These are phyloP conservation scores for Leccinum obscurum DNA, from an alignment of 768 basidiomycete genomes.

Conservation along the genomic window DNA sequence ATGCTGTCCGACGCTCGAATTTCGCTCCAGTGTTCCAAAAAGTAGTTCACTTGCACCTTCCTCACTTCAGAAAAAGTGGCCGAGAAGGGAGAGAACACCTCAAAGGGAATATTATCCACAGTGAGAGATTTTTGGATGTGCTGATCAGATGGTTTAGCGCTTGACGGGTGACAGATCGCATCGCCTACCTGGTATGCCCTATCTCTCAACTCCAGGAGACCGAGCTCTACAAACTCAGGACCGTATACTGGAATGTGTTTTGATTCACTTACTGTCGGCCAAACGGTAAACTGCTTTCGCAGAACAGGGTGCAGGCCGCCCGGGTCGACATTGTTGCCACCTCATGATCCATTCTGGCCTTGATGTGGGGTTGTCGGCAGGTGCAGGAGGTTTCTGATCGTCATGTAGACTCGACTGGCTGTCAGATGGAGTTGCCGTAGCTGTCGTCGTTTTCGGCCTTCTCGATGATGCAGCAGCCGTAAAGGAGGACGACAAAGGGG, in stretches of 20 bases:
- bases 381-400: slow-evolving; percentile 9
- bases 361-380: slow-evolving; percentile 33
- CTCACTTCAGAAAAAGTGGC: slow-evolving; percentile 80
- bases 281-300: slow-evolving; percentile 84
- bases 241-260: background rate
- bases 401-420: slow-evolving; percentile 36
- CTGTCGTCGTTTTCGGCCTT: slow-evolving; percentile 8
- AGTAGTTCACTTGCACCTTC: slow-evolving; percentile 79
- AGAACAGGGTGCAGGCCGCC: slow-evolving; percentile 70
- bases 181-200: slow-evolving; percentile 56
- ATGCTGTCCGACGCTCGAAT: slow-evolving; percentile 84
- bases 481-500: slow-evolving; percentile 78
- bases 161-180: background rate
- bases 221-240: slow-evolving; percentile 51
- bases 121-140: slow-evolving; percentile 77
- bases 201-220: slow-evolving; percentile 68
- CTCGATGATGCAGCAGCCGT: slow-evolving; percentile 23
- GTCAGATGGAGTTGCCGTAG: slow-evolving; percentile 31
- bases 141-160: slow-evolving; percentile 33
- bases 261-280: slow-evolving; percentile 67
- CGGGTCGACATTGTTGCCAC: slow-evolving; percentile 63
- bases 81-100: slow-evolving; percentile 84
- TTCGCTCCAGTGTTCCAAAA: slow-evolving; percentile 79
- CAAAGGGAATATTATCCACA: slow-evolving; percentile 79
- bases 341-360: slow-evolving; percentile 71